These are phyloP conservation scores for Clavariopsis aquatica DNA, from an alignment of 495 filamentous ascomycete genomes.

Conservation along the genomic window DNA sequence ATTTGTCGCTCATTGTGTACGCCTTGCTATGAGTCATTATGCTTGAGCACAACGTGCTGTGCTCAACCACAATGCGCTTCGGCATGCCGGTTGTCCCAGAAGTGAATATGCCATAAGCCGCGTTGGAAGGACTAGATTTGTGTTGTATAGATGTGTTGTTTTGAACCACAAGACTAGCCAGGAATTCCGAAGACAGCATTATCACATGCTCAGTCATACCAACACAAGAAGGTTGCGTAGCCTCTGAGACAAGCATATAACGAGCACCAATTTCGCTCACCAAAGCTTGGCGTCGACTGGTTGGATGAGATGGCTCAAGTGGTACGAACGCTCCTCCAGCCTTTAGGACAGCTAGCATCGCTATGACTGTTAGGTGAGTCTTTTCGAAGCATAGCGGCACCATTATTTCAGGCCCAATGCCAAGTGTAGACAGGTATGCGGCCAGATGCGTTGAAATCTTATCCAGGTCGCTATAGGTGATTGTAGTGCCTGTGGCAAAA, in stretches of 20 bases:
- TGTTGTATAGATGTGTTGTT: no score
- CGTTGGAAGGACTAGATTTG: not conserved
- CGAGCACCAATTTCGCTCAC: not conserved
- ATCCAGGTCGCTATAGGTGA: constrained; percentile 18
- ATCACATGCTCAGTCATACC: not conserved
- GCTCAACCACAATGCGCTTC: constrained; percentile 12
- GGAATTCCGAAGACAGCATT: no score
- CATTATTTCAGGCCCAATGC: not conserved
- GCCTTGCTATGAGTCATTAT: constrained; percentile 42
- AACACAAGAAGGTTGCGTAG: no score
- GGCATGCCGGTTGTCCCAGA: constrained; percentile 26
- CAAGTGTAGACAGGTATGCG: not conserved
- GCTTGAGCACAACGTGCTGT: constrained; percentile 3
- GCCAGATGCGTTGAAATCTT: not conserved
- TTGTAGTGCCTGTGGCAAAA: constrained; percentile 4
- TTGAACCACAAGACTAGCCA: no score
- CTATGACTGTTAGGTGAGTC: not conserved
- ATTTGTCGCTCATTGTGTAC: not conserved
- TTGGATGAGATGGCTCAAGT: constrained; percentile 2
- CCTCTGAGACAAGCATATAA: not conserved
- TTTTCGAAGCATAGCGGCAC: constrained; percentile 25
- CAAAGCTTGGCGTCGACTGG: not conserved
- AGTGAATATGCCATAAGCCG: constrained; percentile 14
- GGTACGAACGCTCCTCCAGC: constrained; percentile 8
- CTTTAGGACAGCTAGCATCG: constrained; percentile 11